Evolutionary conservation across 257 asterid genomes (phyloP), one percentile per base, ranked within the genome.

Genomic region (Vinca minor): DNA sequence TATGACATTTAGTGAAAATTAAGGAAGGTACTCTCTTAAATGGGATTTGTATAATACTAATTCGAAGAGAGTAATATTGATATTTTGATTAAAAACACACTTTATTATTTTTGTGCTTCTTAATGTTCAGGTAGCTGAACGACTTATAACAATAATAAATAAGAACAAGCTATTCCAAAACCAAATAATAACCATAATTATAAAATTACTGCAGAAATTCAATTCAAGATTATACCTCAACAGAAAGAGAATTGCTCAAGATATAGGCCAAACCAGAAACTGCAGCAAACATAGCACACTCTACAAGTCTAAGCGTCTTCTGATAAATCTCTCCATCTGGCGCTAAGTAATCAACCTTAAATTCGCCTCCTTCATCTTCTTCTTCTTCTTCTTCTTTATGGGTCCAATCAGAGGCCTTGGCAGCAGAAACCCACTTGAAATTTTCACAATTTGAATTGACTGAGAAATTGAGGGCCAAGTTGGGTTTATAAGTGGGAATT

Each of bases 211-310:
- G n/a, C 61, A 56, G 46, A 5, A 39, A 23, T n/a, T 31, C 34
- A 60, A 36, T 54, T 20, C 8, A 20, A 1, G 53, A 25, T 53
- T 41, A 35, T 63, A 92, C 98, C 97, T 93, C 99, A 77, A 89
- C 79, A 59, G 95, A 90, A 35, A 93, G 94, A 64, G 99, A 93
- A 69, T 81, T 93, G 64, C 97, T 89, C 85, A 93, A 83, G 5
- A 89, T 85, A 87, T 87, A 89, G 58, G 96, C 87, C 71, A 93
- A 65, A 4, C 94, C 99, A 49, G 97, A 87, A 70, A 89, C 88
- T 67, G 96, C 97, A 67, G 97, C 92, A 65, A 93, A 87, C 97
- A 93, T 89, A n/a, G 99, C 89, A 75, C 96, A 82, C 71, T 93
- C 97, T 70, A 93, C 97, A 69, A 89, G 74, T 75, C 97, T 69